Evolutionary conservation across 31 red algal genomes (phyloP).

Genomic region (Pterothamnion heteromorphum): DNA sequence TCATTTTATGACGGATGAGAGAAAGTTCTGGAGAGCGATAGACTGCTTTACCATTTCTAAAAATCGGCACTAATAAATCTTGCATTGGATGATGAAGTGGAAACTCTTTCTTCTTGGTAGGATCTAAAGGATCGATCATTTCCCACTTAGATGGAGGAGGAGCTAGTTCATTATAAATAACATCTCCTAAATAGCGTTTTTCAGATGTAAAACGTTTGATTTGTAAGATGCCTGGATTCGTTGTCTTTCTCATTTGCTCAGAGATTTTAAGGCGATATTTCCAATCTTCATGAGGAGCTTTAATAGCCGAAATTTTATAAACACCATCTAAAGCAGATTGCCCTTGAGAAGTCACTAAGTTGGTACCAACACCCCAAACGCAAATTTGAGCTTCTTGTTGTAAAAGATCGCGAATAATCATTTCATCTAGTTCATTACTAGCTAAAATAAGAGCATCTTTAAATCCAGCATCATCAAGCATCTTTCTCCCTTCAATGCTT

Average conservation of each 20-base stretch:
- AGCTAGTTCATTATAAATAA: neutral
- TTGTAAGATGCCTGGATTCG: conserved; percentile 54
- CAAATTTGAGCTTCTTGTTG: conserved; percentile 52
- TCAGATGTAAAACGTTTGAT: neutral
- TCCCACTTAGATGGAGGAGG: too few species aligned
- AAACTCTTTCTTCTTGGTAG: too few species aligned
- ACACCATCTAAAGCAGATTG: conserved; percentile 77
- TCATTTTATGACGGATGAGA: too few species aligned
- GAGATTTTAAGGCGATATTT: conserved; percentile 61
- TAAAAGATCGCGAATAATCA: conserved; percentile 47
- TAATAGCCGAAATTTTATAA: conserved; percentile 60
- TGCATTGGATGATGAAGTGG: too few species aligned
- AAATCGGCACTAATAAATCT: too few species aligned
- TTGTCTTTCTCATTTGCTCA: conserved; percentile 60
- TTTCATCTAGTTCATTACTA: conserved; percentile 65
- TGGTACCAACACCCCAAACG: conserved; percentile 72
- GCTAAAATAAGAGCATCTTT: conserved; percentile 49
- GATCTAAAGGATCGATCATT: too few species aligned
- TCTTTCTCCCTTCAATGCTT: conserved; percentile 39
- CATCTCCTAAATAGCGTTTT: neutral
- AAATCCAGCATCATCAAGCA: conserved; percentile 33
- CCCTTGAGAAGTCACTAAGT: conserved; percentile 69
- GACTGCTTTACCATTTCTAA: too few species aligned
- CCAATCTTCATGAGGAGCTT: neutral
- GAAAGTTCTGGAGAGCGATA: too few species aligned